Conservation (phyloP, 768 basidiomycete species). For the Auricularia heimuer region DNA sequence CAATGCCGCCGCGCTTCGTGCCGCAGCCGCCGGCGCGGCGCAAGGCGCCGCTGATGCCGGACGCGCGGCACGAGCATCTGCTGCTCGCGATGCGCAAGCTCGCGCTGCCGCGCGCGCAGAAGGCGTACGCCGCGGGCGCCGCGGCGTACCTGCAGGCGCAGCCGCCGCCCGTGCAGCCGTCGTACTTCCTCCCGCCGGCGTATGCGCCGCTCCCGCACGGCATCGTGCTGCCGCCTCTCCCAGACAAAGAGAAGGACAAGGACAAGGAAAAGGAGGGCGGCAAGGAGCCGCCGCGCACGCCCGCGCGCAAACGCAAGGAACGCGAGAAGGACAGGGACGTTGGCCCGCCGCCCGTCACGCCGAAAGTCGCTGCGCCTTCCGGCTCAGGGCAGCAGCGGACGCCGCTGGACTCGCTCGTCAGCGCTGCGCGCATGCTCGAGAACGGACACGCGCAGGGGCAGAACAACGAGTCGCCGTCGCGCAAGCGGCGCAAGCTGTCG, state of each 20-base stretch:
- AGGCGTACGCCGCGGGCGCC: no score
- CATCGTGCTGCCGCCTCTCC: conserved; percentile 11
- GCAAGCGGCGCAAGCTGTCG: conserved; percentile 29
- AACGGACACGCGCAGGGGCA: conserved; percentile 24
- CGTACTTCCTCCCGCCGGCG: no score
- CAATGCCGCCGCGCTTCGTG: no score
- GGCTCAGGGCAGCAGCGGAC: conserved; percentile 23
- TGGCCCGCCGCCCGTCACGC: no score
- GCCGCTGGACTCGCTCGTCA: conserved; percentile 50
- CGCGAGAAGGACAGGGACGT: no score
- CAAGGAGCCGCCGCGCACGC: not conserved
- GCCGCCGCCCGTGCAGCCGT: not conserved
- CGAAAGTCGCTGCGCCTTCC: conserved; percentile 1
- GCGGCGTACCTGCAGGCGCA: not conserved
- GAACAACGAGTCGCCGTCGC: conserved; percentile 25
- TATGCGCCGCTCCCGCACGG: no score
- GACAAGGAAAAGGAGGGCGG: conserved; percentile 4
- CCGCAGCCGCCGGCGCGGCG: not conserved
- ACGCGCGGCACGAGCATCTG: conserved; percentile 63
- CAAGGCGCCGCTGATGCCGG: conserved; percentile 24
- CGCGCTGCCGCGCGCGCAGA: not conserved
- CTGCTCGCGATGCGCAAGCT: conserved; percentile 49
- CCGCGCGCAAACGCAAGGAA: no score
- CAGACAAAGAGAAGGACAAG: conserved; percentile 24
- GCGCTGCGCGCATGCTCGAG: conserved; percentile 51